Evolutionary conservation across 2,329 filamentous ascomycete species (phyloP), one percentile per base, ranked within the genome.

Genomic region (Colletotrichum zoysiae): DNA sequence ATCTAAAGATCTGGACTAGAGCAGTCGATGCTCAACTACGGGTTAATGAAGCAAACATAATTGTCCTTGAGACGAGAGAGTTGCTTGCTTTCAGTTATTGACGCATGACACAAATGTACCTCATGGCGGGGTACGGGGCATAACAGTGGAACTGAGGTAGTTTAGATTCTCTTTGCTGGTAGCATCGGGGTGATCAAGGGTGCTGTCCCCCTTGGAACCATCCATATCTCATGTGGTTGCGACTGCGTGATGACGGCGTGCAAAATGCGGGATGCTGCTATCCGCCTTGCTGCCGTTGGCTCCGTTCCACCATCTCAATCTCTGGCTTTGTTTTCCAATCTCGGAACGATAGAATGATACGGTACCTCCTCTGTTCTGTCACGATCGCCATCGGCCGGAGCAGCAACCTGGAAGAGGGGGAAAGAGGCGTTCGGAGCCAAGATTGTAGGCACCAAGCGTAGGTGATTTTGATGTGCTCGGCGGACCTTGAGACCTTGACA

Each of bases 181-280:
- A 53, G 62, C 26, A 66, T 40, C 38, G 35, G 42, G n/a, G 18
- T 51, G 26, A 20, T 20, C 35, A 55, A 68, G 57, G 50, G 50
- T 42, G 33, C 30, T 23, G 51, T n/a, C 48, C 26, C n/a, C 5
- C 44, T 26, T 11, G 23, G 44, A 30, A 48, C 44, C 33, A 53
- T 57, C 38, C 40, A 23, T 35, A 56, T 48, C 44, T 55, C 65
- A 50, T 60, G 55, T 44, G 30, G 30, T 35, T 65, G 26, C 66
- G 46, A 46, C 55, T 70, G 70, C 60, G 60, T 50, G 60, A 66
- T 50, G 48, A 66, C 59, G 51, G 60, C 60, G 42, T 57, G 60
- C 66, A 72, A 53, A 70, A 44, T 42, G 16, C 46, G 59, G 33
- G 26, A 48, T 50, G 30, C 60, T 50, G 30, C 51, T 23, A 40